These are phyloP conservation scores for Durusdinium trenchii DNA, from an alignment of 73 alveolate species.

Conservation along the genomic window DNA sequence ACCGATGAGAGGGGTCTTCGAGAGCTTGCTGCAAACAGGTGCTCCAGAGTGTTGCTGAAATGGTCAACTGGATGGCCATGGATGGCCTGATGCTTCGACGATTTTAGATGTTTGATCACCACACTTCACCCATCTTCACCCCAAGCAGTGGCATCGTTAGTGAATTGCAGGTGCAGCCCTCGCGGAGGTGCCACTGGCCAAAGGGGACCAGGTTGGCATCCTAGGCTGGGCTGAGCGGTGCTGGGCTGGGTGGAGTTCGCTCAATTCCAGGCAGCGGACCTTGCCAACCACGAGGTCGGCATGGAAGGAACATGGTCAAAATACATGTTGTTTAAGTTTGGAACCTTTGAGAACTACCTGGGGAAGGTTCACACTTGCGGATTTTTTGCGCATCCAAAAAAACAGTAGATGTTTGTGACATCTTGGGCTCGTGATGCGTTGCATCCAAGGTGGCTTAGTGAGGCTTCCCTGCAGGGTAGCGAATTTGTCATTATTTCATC, in stretches of 20 bases:
- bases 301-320: neutral
- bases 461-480: too few relatives aligned
- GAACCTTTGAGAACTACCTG: neutral
- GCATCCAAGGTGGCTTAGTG: too few relatives aligned
- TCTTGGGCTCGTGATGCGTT: too few relatives aligned
- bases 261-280: too few relatives aligned
- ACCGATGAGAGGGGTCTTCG: neutral
- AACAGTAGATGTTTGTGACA: neutral
- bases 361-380: neutral
- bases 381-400: neutral
- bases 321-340: neutral
- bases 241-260: too few relatives aligned
- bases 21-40: constrained; percentile 6
- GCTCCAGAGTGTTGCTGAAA: neutral
- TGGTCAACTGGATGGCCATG: neutral
- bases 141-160: neutral
- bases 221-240: constrained; percentile 21
- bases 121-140: neutral
- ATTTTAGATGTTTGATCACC: neutral
- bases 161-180: constrained; percentile 3
- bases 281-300: neutral
- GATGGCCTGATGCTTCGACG: neutral
- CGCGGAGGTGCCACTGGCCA: constrained; percentile 27
- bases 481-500: too few relatives aligned
- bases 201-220: neutral